These are phyloP conservation scores for Parafenestella ontariensis DNA, from an alignment of 2,329 filamentous ascomycete genomes.

Conservation along the genomic window DNA sequence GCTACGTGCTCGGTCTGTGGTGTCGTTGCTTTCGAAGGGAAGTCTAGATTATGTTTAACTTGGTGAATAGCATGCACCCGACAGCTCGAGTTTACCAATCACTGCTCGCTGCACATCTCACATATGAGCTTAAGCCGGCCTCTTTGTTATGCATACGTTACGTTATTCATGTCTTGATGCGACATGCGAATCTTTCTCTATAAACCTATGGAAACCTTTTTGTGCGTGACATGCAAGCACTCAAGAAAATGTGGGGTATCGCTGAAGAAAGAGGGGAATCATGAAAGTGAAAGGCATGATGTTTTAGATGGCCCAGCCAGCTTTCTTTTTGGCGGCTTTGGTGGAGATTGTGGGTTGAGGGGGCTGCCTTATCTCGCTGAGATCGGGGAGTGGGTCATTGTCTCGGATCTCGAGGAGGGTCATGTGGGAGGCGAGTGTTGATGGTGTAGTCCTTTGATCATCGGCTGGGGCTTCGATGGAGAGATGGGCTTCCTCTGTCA, in stretches of 20 bases:
- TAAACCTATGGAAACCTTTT: neutral
- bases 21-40: too few species aligned
- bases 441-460: constrained; percentile 7
- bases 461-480: constrained; percentile 1
- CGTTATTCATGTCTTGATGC: neutral
- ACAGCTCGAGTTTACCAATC: too few species aligned
- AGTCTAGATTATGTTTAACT: too few species aligned
- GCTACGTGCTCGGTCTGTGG: too few species aligned
- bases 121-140: too few species aligned
- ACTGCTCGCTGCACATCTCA: too few species aligned
- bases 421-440: constrained; percentile 38
- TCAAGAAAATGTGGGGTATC: constrained; percentile 21
- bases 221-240: neutral
- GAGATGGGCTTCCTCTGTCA: constrained; percentile 2
- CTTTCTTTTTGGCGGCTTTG: constrained; percentile 47
- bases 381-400: constrained; percentile 42
- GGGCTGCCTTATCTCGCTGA: constrained; percentile 37
- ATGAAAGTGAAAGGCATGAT: neutral
- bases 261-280: constrained; percentile 8
- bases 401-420: constrained; percentile 48
- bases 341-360: constrained; percentile 39
- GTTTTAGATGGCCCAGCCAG: constrained; percentile 41
- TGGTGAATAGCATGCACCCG: too few species aligned
- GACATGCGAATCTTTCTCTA: neutral
- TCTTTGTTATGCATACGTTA: too few species aligned